These are phyloP conservation scores for Gnomoniopsis sp. DNA, from an alignment of 2,329 filamentous ascomycete species.

Conservation along the genomic window DNA sequence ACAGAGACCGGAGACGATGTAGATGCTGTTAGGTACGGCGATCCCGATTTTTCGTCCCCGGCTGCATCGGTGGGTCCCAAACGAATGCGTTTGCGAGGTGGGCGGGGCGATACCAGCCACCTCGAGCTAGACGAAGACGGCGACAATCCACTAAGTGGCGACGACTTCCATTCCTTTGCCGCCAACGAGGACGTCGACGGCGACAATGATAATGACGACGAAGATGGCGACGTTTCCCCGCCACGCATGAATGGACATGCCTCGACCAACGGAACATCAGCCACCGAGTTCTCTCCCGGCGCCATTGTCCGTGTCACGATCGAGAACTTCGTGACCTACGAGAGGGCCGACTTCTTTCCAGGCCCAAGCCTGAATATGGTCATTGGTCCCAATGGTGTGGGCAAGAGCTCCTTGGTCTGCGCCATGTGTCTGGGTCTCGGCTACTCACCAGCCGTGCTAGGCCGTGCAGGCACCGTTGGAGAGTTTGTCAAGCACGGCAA, in stretches of 20 bases:
- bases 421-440: conserved; percentile 92
- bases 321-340: conserved; percentile 92
- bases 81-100: conserved; percentile 29
- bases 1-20: conserved; percentile 37
- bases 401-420: conserved; percentile 95
- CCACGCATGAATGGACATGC: conserved; percentile 1
- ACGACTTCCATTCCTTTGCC: conserved; percentile 21
- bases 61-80: conserved; percentile 31
- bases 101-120: conserved; percentile 17
- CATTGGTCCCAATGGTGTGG: conserved; percentile 97
- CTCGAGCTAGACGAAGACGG: conserved; percentile 20
- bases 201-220: too few relatives aligned
- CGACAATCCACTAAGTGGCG: conserved; percentile 13
- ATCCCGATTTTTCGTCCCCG: conserved; percentile 22
- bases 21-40: conserved; percentile 21
- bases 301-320: conserved; percentile 86
- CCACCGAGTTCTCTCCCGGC: conserved; percentile 60
- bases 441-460: conserved; percentile 76
- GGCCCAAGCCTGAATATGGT: conserved; percentile 97
- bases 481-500: conserved; percentile 94
- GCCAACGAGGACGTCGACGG: not conserved
- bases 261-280: conserved; percentile 17
- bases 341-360: conserved; percentile 82
- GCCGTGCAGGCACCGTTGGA: conserved; percentile 76
- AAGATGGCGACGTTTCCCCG: conserved; percentile 19